Base-by-base conservation (phyloP, 2,329 filamentous ascomycete species). In the Hansfordia pulvinata region DNA sequence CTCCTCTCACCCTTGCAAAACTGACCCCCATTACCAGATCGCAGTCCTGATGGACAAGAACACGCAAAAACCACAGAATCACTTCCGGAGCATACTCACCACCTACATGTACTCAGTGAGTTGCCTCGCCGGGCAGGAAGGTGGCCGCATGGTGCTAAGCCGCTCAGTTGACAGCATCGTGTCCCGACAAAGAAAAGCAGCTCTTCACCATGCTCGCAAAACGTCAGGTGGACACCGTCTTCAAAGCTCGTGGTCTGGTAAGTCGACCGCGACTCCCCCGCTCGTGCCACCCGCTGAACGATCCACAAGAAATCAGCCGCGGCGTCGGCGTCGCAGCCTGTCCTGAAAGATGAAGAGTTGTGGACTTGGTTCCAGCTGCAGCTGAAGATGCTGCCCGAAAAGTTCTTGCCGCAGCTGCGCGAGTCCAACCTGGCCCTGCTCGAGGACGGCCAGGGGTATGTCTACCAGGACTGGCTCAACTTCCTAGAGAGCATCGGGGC, bases 81-180 rank as follows among this genome's bases (percentile, higher is more conserved):
- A 68, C 42, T 70, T 69, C 33, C 66, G 59, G 55, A 69, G 64
- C 33, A 69, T 71, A 35, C 48, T 57, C 12, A 52, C 65, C 10
- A 70, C 64, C 0, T 60, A 64, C 32, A 39, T 70, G 17, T 53
- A 70, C 28, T 60, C 67, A 28, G 65, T 70, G 42, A 39, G 59
- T 42, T 4, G 14, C 10, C 15, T 5, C 2, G 17, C 8, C 13
- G 8, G 3, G 9, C 14, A n/a, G n/a, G n/a, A n/a, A n/a, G n/a
- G n/a, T n/a, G n/a, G n/a, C n/a, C n/a, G n/a, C n/a, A n/a, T n/a
- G n/a, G n/a, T n/a, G n/a, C n/a, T n/a, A n/a, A n/a, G n/a, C n/a
- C n/a, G n/a, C n/a, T n/a, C 20, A 46, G 42, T 4, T 23, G 5
- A 31, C 35, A 19, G 26, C 33, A 1, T 27, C 28, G 30, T 56